Evolutionary conservation across 768 basidiomycete genomes (phyloP), one percentile per base, ranked within the genome.

Genomic region (Pseudohyphozyma bogoriensis): DNA sequence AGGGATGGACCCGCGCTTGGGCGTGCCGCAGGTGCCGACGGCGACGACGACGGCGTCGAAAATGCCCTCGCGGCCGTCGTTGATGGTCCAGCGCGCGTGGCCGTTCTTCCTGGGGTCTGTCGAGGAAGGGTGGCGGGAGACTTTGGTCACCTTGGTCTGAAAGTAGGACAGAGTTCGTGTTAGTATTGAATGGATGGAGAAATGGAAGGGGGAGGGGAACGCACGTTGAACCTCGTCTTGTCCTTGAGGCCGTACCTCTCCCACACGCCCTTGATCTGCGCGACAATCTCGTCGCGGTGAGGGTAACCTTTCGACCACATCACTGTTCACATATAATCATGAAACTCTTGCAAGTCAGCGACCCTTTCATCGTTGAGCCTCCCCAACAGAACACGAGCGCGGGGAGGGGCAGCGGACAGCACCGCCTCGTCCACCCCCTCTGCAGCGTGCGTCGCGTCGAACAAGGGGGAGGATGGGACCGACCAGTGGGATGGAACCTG

Each of bases 261-360:
- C 79, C 79, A 80, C 1, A 81, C 72, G n/a, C 69, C 68, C 1
- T 56, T 56, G 28, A 78, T 76, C 60, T 79, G 78, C 75, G 57
- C 62, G 1, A 82, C 71, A 37, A 82, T 81, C 65, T 81, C 80
- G 51, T 81, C 78, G n/a, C 78, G 67, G 20, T 72, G 59, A 1
- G 81, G 81, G 64, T 79, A 81, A 7, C 75, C 75, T 37, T 69
- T 65, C 15, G 71, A 71, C 80, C 80, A 81, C 0, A 76, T 72
- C 28, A 67, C 45, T 12, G 68, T n/a, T n/a, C n/a, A n/a, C n/a
- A n/a, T n/a, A n/a, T n/a, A n/a, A n/a, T n/a, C n/a, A n/a, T n/a
- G n/a, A n/a, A n/a, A n/a, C n/a, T n/a, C n/a, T n/a, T n/a, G n/a
- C n/a, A n/a, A n/a, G n/a, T n/a, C n/a, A n/a, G n/a, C n/a, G n/a